phyloP scores from a whole-genome alignment of 2,329 filamentous ascomycete species.

The Graphilbum ipis-grandicollis region DNA sequence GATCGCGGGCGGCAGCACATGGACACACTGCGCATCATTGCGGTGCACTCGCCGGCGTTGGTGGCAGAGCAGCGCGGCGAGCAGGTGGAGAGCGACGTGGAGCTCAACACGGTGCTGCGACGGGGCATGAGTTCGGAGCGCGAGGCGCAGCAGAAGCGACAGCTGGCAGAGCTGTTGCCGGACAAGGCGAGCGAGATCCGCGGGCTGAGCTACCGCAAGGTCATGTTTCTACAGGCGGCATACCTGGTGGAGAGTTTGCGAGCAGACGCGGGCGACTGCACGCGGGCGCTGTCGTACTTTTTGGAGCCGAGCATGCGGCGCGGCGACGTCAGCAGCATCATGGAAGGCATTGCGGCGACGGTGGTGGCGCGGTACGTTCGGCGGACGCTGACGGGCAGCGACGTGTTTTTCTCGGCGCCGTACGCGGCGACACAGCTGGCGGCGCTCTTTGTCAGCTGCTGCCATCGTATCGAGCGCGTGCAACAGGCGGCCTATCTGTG shows the following conservation, averaged over 20 bases:
- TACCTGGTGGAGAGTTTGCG: constrained; percentile 80
- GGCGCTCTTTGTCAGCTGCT: constrained; percentile 71
- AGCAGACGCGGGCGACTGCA: constrained; percentile 75
- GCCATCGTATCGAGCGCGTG: constrained; percentile 81
- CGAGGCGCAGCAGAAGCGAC: constrained; percentile 63
- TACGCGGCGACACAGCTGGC: constrained; percentile 82
- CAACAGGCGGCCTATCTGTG: constrained; percentile 72
- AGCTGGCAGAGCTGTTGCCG: constrained; percentile 57
- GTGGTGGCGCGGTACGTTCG: constrained; percentile 66
- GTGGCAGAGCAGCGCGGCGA: constrained; percentile 80
- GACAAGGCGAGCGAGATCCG: constrained; percentile 63
- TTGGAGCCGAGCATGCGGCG: constrained; percentile 71
- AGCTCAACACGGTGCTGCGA: constrained; percentile 83
- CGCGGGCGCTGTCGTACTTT: constrained; percentile 79
- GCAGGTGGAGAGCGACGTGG: constrained; percentile 87
- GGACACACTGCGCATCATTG: constrained; percentile 66
- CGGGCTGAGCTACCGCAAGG: constrained; percentile 71
- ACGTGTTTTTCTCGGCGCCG: constrained; percentile 72
- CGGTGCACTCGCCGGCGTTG: constrained; percentile 71
- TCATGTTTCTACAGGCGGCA: constrained; percentile 81
- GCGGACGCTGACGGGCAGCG: constrained; percentile 53
- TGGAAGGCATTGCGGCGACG: constrained; percentile 46
- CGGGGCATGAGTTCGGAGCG: constrained; percentile 70
- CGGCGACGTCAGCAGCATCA: constrained; percentile 43
- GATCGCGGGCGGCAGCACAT: constrained; percentile 55